phyloP scores from a whole-genome alignment of 768 basidiomycete genomes.

The Lactarius tabidus region DNA sequence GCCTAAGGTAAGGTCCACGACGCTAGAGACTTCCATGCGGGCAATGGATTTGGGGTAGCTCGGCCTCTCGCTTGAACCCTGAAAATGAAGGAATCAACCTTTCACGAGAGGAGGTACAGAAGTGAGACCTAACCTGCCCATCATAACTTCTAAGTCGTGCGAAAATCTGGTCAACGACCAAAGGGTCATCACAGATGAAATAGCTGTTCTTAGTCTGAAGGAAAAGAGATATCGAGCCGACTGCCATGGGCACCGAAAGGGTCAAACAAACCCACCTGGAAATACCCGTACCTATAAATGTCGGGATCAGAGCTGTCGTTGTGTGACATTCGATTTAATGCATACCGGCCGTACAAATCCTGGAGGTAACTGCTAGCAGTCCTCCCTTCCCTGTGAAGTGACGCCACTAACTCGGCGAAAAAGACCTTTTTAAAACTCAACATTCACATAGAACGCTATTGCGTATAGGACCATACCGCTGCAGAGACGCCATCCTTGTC shows the following conservation, averaged over 20 bases:
- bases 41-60: slow-evolving; percentile 62
- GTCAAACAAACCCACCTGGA: slow-evolving; percentile 46
- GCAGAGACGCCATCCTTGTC: slow-evolving; percentile 90
- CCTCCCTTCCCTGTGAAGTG: slow-evolving; percentile 47
- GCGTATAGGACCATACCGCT: slow-evolving; percentile 43
- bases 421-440: slow-evolving; percentile 42
- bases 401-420: slow-evolving; percentile 64
- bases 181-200: slow-evolving; percentile 66
- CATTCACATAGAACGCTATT: background rate
- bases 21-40: slow-evolving; percentile 52
- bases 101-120: background rate
- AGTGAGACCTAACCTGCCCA: slow-evolving; percentile 32
- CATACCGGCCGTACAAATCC: slow-evolving; percentile 57
- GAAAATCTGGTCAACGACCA: slow-evolving; percentile 68
- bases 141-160: slow-evolving; percentile 55
- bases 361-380: slow-evolving; percentile 55
- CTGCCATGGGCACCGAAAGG: background rate
- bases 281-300: slow-evolving; percentile 63
- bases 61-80: slow-evolving; percentile 29
- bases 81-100: slow-evolving; percentile 4
- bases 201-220: slow-evolving; percentile 75
- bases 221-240: background rate
- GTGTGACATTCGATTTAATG: background rate
- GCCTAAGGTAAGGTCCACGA: slow-evolving; percentile 73
- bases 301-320: slow-evolving; percentile 9